These are phyloP conservation scores for Cucumis hystrix DNA, from an alignment of 306 rosid genomes.

Conservation along the genomic window DNA sequence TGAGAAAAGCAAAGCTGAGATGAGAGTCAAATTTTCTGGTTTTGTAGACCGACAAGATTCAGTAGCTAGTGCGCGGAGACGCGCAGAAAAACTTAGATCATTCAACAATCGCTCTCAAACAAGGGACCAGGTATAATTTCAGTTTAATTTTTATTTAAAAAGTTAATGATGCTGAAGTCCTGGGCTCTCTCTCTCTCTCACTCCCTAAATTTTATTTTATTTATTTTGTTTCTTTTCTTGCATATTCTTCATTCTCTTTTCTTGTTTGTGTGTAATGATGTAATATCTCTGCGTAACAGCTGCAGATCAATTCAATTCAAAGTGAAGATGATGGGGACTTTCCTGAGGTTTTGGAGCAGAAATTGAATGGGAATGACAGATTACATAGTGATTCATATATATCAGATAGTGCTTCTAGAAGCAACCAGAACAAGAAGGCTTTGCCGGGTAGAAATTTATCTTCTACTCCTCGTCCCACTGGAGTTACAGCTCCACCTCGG, in stretches of 20 bases:
- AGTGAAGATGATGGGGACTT: conserved; percentile 68
- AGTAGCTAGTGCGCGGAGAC: conserved; percentile 34
- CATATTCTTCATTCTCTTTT: not conserved
- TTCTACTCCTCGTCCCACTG: conserved; percentile 47
- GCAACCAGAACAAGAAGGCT: conserved; percentile 38
- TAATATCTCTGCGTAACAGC: conserved; percentile 23
- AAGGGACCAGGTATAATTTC: conserved; percentile 64
- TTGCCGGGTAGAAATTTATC: conserved; percentile 37
- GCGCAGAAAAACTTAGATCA: conserved; percentile 62
- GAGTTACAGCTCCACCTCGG: conserved; percentile 36
- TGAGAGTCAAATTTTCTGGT: conserved; percentile 70
- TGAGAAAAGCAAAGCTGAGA: conserved; percentile 68
- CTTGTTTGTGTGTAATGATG: not conserved
- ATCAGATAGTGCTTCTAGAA: conserved; percentile 38
- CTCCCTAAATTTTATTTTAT: not conserved
- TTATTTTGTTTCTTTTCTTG: not conserved
- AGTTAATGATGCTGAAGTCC: not conserved
- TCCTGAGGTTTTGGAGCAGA: conserved; percentile 53
- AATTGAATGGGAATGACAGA: conserved; percentile 28
- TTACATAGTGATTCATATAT: conserved; percentile 23
- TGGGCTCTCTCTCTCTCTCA: not conserved
- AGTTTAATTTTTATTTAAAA: conserved; percentile 5
- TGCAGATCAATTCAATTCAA: conserved; percentile 53
- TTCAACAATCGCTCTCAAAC: conserved; percentile 40
- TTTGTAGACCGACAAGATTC: conserved; percentile 43